Conservation (phyloP, 306 rosid species). For the Astragalus membranaceus region DNA sequence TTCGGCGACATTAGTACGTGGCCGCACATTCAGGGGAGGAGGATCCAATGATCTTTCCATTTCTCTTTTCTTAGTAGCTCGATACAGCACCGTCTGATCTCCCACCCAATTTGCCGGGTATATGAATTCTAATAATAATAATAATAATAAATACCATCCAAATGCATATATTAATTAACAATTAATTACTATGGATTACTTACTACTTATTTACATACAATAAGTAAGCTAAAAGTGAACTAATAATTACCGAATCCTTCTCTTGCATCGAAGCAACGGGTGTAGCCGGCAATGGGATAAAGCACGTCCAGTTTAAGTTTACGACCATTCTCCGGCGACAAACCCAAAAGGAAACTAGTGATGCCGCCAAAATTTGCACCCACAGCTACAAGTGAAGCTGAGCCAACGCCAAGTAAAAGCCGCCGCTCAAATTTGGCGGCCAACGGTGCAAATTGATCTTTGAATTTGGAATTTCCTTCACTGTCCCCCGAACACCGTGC, state of each 20-base stretch:
- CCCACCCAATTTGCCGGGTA: constrained; percentile 93
- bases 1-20: constrained; percentile 46
- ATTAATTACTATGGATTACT: too few species aligned
- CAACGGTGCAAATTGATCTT: constrained; percentile 44
- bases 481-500: constrained; percentile 24
- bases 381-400: constrained; percentile 74
- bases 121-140: constrained; percentile 57
- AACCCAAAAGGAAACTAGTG: constrained; percentile 64
- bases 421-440: constrained; percentile 56
- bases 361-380: constrained; percentile 82
- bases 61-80: constrained; percentile 70
- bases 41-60: constrained; percentile 72
- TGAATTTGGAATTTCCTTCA: background rate
- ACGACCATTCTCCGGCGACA: constrained; percentile 62
- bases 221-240: background rate
- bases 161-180: too few species aligned
- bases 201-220: too few species aligned
- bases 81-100: constrained; percentile 70
- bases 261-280: constrained; percentile 63
- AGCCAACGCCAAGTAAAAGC: constrained; percentile 54
- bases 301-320: constrained; percentile 61
- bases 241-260: constrained; percentile 65
- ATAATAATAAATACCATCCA: too few species aligned
- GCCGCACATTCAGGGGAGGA: constrained; percentile 40
- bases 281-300: constrained; percentile 70